Percentiles rank a stretch among this genome's conserved stretches.
Conservation (phyloP, 1,139 yeast species). For the Candida glucosophila region DNA sequence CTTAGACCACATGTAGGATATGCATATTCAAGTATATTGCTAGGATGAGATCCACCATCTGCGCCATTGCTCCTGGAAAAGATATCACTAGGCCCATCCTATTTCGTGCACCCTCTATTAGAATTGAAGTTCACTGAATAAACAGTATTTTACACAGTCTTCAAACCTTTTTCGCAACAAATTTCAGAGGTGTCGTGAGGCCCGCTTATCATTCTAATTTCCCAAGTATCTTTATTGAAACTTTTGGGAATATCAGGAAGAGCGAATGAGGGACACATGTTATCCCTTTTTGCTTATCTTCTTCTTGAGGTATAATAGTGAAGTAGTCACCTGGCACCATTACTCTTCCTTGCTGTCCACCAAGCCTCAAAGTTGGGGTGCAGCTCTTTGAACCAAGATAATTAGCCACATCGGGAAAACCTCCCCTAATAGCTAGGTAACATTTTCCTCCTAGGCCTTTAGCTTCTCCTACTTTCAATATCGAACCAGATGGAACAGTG, state of each 20-base stretch:
- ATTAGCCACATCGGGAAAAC: slow-evolving; percentile 23
- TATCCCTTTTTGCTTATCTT: slow-evolving; percentile 8
- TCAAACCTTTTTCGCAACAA: slow-evolving; percentile 17
- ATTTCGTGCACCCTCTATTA: slow-evolving; percentile 24
- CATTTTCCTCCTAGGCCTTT: slow-evolving; percentile 15
- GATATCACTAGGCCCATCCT: slow-evolving; percentile 23
- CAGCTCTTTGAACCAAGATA: slow-evolving; percentile 27
- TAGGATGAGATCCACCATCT: slow-evolving; percentile 31
- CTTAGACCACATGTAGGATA: slow-evolving; percentile 27
- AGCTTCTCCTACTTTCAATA: slow-evolving; percentile 19
- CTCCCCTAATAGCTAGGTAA: slow-evolving; percentile 25
- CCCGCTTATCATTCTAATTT: slow-evolving; percentile 21
- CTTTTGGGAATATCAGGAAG: slow-evolving; percentile 10
- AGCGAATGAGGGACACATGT: slow-evolving; percentile 11
- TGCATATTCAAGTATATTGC: slow-evolving; percentile 24
- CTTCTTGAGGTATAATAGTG: slow-evolving; percentile 7
- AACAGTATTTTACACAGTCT: slow-evolving; percentile 13
- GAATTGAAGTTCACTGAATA: slow-evolving; percentile 25
- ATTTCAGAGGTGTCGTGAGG: slow-evolving; percentile 29
- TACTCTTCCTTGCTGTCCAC: slow-evolving; percentile 30
- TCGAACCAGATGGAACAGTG: slow-evolving; percentile 15
- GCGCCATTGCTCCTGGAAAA: slow-evolving; percentile 21
- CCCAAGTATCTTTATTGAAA: slow-evolving; percentile 12
- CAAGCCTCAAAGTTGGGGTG: slow-evolving; percentile 22
- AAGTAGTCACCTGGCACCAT: slow-evolving; percentile 25